Conservation (phyloP, 129 eudicot genomes). For the Cynara cardunculus region DNA sequence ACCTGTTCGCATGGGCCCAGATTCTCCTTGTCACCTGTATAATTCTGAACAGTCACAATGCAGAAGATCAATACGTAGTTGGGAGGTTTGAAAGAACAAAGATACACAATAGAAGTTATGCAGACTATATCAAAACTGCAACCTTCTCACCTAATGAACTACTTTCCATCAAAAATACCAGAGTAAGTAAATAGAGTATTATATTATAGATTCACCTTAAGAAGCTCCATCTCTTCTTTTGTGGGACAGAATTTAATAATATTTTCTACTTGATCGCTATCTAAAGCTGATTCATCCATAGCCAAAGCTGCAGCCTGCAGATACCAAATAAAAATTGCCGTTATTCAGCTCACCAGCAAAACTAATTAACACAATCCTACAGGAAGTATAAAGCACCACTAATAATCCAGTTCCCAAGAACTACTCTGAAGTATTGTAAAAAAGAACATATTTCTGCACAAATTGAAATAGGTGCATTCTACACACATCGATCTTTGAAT, state of each 20-base stretch:
- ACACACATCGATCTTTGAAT: background rate
- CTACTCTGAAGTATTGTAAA: background rate
- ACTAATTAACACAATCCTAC: background rate
- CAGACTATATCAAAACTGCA: background rate
- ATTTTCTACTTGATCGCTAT: conserved; percentile 80
- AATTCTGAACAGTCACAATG: conserved; percentile 42
- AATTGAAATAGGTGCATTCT: background rate
- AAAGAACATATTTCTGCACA: background rate
- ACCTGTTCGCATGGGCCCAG: conserved; percentile 90
- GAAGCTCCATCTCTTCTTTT: conserved; percentile 88
- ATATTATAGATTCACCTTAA: conserved; percentile 44
- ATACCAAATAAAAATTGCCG: background rate
- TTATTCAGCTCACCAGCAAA: conserved; percentile 8
- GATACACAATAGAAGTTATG: background rate
- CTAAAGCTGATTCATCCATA: conserved; percentile 75
- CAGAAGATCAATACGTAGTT: conserved; percentile 14
- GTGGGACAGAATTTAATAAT: conserved; percentile 84
- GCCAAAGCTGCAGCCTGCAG: conserved; percentile 79
- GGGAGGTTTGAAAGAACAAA: background rate
- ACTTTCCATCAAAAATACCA: background rate
- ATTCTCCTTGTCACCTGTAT: conserved; percentile 69
- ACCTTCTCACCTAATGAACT: background rate
- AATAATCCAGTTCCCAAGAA: background rate
- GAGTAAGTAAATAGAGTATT: background rate
- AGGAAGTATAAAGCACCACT: background rate